Percentiles rank a stretch among this genome's conserved stretches.
Conservation (phyloP, 352 stramenopile genomes). For the Phytophthora fragariaefolia region DNA sequence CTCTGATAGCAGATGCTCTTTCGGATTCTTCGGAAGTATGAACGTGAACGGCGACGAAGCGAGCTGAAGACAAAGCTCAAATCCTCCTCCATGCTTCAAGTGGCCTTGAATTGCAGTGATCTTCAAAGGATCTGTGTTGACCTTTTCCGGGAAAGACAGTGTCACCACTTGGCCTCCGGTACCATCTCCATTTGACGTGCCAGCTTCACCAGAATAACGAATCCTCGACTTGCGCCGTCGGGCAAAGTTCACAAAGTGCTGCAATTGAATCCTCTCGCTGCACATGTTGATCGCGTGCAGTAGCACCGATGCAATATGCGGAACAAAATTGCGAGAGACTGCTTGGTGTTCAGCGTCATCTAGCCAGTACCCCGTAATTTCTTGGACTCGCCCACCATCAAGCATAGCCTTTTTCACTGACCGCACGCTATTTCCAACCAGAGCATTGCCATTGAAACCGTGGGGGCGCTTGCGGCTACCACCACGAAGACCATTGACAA, state of each 20-base stretch:
- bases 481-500: slow-evolving; percentile 29
- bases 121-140: slow-evolving; percentile 82
- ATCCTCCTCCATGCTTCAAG: slow-evolving; percentile 75
- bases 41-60: slow-evolving; percentile 72
- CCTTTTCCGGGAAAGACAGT: slow-evolving; percentile 86
- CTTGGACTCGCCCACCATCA: slow-evolving; percentile 30
- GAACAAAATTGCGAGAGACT: slow-evolving; percentile 47
- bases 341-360: slow-evolving; percentile 32
- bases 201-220: slow-evolving; percentile 83
- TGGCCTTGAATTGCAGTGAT: slow-evolving; percentile 85
- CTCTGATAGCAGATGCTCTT: slow-evolving; percentile 66
- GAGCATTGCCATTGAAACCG: slow-evolving; percentile 19
- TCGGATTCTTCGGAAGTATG: slow-evolving; percentile 63
- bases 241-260: slow-evolving; percentile 90
- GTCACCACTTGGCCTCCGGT: slow-evolving; percentile 87
- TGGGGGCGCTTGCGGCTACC: slow-evolving; percentile 49
- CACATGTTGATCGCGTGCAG: slow-evolving; percentile 87
- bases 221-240: slow-evolving; percentile 82
- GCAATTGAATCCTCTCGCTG: slow-evolving; percentile 84
- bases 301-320: slow-evolving; percentile 79
- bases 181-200: slow-evolving; percentile 50
- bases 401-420: slow-evolving; percentile 47
- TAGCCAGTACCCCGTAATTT: slow-evolving; percentile 40
- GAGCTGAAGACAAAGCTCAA: slow-evolving; percentile 81
- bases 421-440: slow-evolving; percentile 25